Conservation (phyloP, 1,284 basidiomycete species). For the Takashimella koratensis region DNA sequence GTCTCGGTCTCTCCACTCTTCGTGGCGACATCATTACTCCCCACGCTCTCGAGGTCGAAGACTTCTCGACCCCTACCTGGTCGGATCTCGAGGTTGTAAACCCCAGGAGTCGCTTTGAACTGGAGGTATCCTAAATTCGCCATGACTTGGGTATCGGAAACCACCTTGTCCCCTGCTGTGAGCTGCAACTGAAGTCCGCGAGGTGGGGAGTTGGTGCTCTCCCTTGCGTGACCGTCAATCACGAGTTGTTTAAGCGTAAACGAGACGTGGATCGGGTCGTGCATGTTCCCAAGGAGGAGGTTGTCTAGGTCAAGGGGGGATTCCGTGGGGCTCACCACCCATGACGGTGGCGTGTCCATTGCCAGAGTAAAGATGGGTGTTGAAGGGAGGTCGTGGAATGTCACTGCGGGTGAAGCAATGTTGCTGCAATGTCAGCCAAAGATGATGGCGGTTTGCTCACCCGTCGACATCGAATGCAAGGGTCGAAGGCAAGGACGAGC, state of each 20-base stretch:
- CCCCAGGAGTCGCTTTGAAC: constrained; percentile 87
- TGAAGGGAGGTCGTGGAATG: constrained; percentile 53
- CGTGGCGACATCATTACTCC: constrained; percentile 66
- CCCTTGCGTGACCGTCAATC: constrained; percentile 89
- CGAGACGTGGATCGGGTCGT: constrained; percentile 61
- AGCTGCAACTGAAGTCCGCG: constrained; percentile 83
- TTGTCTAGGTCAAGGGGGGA: constrained; percentile 94
- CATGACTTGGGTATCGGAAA: constrained; percentile 83
- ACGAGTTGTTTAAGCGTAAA: constrained; percentile 89
- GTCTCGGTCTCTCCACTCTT: constrained; percentile 61
- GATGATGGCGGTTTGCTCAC: constrained; percentile 50
- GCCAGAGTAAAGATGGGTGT: constrained; percentile 82
- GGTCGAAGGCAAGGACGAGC: constrained; percentile 63
- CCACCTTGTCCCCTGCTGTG: constrained; percentile 51
- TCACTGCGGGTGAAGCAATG: constrained; percentile 49
- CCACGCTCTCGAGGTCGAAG: constrained; percentile 76
- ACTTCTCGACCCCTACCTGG: constrained; percentile 75
- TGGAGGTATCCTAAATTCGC: constrained; percentile 96
- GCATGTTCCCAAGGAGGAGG: constrained; percentile 69
- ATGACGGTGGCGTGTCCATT: constrained; percentile 83
- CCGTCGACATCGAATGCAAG: constrained; percentile 68
- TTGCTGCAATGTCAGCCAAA: constrained; percentile 33
- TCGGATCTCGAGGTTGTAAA: constrained; percentile 77
- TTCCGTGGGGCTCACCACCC: constrained; percentile 86
- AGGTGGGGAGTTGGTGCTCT: constrained; percentile 63